Base-by-base conservation (phyloP, 306 rosid genomes). In the Malus domestica region DNA sequence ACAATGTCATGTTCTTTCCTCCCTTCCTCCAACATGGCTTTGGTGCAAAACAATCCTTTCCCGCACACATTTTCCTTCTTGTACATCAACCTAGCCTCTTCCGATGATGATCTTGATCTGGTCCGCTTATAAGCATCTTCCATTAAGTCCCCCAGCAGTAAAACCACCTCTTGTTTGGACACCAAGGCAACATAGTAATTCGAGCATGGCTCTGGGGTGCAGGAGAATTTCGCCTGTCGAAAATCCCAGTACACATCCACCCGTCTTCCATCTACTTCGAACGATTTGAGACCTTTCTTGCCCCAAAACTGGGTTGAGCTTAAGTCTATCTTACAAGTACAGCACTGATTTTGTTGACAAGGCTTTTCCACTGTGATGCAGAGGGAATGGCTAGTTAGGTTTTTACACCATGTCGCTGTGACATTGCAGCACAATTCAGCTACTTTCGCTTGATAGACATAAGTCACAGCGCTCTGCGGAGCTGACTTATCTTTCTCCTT, bases 201-300 rank as follows among this genome's bases (percentile, higher is more conserved):
- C 0, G 91, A 87, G 52, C 67, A 75, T 71, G 94, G 91, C 12
- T 79, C 84, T 3, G 89, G 83, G 57, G 13, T 8, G 63, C 55
- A 27, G 45, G 82, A 67, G 78, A 91, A 86, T 78, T 84, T 78
- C 0, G 85, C 85, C 2, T 52, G 83, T 22, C 92, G 80, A 25
- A 91, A 83, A 80, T 87, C 97, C 93, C 97, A 91, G 67, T 71
- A 89, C 60, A 87, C 46, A 30, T 89, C 92, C 5, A 81, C 81
- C 61, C 88, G 72, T 52, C 80, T 62, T 35, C 89, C 88, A 16
- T 82, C 83, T 38, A 89, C 33, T 23, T 84, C 89, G 5, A 87
- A 86, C 10, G 90, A 80, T 67, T 75, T 91, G 22, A 89, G 89
- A 65, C 92, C 92, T 49, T 91, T 89, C 71, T 89, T 87, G 0